Base-by-base conservation (phyloP, 1,139 yeast species). In the Protomyces inundatus region DNA sequence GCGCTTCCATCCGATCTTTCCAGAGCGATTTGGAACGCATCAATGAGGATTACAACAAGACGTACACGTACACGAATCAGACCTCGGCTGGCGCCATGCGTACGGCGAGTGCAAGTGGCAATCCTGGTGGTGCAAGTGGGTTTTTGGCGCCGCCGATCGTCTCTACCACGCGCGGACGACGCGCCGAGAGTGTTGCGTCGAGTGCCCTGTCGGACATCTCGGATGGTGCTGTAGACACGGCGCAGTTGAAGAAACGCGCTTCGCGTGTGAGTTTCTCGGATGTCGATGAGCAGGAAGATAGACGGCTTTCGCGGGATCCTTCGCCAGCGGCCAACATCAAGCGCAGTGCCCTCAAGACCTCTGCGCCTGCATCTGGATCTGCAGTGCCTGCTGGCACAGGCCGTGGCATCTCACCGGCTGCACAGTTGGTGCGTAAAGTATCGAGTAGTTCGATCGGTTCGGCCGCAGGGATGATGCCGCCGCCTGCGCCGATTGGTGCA, bases 1-100 rank as follows among this genome's bases (percentile, higher is more conserved):
- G 53, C 14, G 62, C 62, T 16, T 58, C 62, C 23, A 52, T 58
- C 12, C 51, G 62, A 6, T 58, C 62, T 23, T 58, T 58, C 39
- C 62, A 58, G 30, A 51, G 56, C 9, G 62, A 58, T 30, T 55
- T 58, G 46, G 62, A 58, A 23, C 55, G 62, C 32, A 58, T 58
- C 56, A 58, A 58, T 35, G 62, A 58, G 30, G 62, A 58, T 34
- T 58, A 58, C 56, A 58, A 58, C 56, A 58, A 58, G 56, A 51
- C 62, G 16, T 58, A 58, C 35, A 55, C 62, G 12, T 58, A 58
- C 52, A 36, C 62, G 4, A 56, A 56, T 7, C 62, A 58, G 12
- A 58, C 62, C 6, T 58, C 62, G 12, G 62, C 62, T 9, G 46
- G 56, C 39, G 62, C 62, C 33, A 58, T 58, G 62, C 51, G 62